Conservation (phyloP, 2,329 filamentous ascomycete genomes). For the Lizonia empirigonia region DNA sequence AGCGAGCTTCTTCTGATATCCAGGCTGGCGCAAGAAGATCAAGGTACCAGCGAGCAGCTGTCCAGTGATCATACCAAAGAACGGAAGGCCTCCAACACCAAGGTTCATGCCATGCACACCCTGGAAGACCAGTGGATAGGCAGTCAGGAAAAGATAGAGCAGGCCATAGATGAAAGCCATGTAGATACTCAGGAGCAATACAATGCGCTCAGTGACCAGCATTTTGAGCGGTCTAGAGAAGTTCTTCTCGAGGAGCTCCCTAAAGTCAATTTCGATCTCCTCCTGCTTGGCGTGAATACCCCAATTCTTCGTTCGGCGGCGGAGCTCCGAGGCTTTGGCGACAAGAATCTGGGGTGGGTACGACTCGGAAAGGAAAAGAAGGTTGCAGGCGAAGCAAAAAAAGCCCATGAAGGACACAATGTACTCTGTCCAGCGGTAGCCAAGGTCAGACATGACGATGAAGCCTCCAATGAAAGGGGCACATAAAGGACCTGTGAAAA, state of each 20-base stretch:
- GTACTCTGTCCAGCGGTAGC: slow-evolving; percentile 63
- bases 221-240: slow-evolving; percentile 58
- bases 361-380: slow-evolving; percentile 62
- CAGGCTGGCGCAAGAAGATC: slow-evolving; percentile 69
- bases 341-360: slow-evolving; percentile 65
- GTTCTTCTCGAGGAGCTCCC: slow-evolving; percentile 59
- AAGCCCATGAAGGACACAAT: slow-evolving; percentile 63
- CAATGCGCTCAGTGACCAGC: slow-evolving; percentile 56
- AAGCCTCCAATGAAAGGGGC: slow-evolving; percentile 63
- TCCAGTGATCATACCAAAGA: slow-evolving; percentile 82
- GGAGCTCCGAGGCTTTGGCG: slow-evolving; percentile 60
- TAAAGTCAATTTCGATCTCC: slow-evolving; percentile 59
- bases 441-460: slow-evolving; percentile 56
- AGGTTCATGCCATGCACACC: slow-evolving; percentile 70
- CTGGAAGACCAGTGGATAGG: slow-evolving; percentile 82
- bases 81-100: slow-evolving; percentile 77
- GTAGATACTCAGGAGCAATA: slow-evolving; percentile 46
- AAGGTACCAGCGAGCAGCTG: slow-evolving; percentile 69
- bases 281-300: slow-evolving; percentile 65
- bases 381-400: slow-evolving; percentile 54
- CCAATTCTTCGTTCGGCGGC: slow-evolving; percentile 64
- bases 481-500: slow-evolving; percentile 58
- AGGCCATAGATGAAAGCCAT: slow-evolving; percentile 62
- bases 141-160: slow-evolving; percentile 84
- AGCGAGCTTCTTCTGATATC: slow-evolving; percentile 63